Evolutionary conservation across 768 basidiomycete species (phyloP).

Genomic region (Naganishia kalamii): DNA sequence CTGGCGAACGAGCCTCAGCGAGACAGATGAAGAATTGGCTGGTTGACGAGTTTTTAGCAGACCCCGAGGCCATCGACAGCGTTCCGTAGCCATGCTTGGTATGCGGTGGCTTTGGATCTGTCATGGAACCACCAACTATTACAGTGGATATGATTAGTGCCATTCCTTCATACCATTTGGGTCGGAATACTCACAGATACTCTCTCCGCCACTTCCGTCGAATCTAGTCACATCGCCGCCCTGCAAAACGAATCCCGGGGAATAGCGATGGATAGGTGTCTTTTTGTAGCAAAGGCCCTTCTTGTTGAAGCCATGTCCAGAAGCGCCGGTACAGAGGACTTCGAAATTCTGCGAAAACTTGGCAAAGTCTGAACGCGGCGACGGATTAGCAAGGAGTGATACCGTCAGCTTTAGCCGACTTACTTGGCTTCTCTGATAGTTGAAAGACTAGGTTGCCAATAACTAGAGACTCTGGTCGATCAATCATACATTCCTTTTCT

Average conservation of each 20-base stretch:
- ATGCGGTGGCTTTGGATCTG: constrained; percentile 54
- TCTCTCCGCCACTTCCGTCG: constrained; percentile 57
- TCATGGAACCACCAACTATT: constrained; percentile 54
- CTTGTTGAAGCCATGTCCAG: constrained; percentile 52
- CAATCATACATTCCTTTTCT: constrained; percentile 5
- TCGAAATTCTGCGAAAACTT: constrained; percentile 54
- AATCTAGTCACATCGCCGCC: constrained; percentile 56
- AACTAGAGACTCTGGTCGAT: constrained; percentile 24
- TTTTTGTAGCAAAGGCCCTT: constrained; percentile 51
- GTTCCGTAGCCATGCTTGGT: constrained; percentile 49
- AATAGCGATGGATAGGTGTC: constrained; percentile 52
- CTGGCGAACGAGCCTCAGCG: constrained; percentile 43
- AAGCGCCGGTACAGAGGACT: constrained; percentile 52
- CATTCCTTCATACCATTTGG: neutral
- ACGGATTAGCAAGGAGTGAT: neutral
- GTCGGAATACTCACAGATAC: constrained; percentile 36
- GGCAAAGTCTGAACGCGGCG: constrained; percentile 46
- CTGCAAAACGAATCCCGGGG: constrained; percentile 54
- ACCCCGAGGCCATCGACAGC: constrained; percentile 55
- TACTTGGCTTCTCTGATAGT: constrained; percentile 23
- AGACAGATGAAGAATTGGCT: constrained; percentile 24
- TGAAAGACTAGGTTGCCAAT: constrained; percentile 24
- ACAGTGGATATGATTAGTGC: constrained; percentile 42
- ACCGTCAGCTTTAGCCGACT: constrained; percentile 37
- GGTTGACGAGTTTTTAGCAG: constrained; percentile 47